Conservation (phyloP, 2,329 filamentous ascomycete genomes). For the Epichloe scottii region DNA sequence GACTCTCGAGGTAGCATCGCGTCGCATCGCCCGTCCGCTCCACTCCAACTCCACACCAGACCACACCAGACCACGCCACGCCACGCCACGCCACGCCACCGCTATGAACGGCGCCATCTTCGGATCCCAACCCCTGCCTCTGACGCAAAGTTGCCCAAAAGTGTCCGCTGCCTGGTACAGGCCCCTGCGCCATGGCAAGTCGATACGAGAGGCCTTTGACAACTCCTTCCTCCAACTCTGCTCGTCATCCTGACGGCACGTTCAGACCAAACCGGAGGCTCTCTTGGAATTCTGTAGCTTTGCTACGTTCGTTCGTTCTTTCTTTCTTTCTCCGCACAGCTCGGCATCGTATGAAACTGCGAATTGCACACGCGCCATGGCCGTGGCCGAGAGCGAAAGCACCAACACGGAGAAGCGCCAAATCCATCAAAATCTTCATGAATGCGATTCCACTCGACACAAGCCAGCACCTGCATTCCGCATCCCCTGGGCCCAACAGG, state of each 20-base stretch:
- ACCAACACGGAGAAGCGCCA: conserved; percentile 2
- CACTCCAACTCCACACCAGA: background rate
- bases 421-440: background rate
- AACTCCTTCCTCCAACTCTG: background rate
- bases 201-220: background rate
- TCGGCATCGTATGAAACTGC: background rate
- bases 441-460: background rate
- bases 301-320: background rate
- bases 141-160: background rate
- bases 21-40: background rate
- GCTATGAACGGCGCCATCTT: background rate
- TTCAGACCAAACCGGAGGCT: too few species aligned
- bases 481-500: background rate
- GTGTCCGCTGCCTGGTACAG: background rate
- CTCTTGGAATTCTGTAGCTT: background rate
- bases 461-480: background rate
- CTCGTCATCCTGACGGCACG: background rate
- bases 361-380: background rate
- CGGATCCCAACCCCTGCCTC: background rate
- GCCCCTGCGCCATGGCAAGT: background rate
- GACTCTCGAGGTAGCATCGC: background rate
- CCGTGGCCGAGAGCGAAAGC: conserved; percentile 2
- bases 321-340: background rate
- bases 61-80: background rate
- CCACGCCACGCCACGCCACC: background rate